A percentile compares a stretch with the other conserved stretches of the same genome.
phyloP scores from a whole-genome alignment of 2,329 filamentous ascomycete species.

The Aspergillus pseudonomiae region DNA sequence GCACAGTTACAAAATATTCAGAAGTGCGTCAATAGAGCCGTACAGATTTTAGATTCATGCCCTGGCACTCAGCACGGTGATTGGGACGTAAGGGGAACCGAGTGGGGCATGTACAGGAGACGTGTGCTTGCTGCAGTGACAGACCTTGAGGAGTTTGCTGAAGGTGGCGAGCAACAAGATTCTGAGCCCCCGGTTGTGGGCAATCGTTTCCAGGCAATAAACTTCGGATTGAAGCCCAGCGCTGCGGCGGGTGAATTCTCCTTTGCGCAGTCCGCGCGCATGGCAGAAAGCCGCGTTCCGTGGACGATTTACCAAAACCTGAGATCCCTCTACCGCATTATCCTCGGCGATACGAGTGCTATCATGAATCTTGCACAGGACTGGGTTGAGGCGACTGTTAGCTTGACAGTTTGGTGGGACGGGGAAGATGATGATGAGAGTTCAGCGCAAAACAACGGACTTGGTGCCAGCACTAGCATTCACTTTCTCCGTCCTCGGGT shows the following conservation, averaged over 20 bases:
- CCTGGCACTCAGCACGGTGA: constrained; percentile 66
- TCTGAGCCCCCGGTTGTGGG: constrained; percentile 42
- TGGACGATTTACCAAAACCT: constrained; percentile 90
- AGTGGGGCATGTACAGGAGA: constrained; percentile 83
- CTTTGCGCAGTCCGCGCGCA: constrained; percentile 67
- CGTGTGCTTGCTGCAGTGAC: constrained; percentile 70
- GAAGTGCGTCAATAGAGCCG: constrained; percentile 68
- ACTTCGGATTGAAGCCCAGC: constrained; percentile 48
- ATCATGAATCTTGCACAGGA: constrained; percentile 80
- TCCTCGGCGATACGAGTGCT: constrained; percentile 74
- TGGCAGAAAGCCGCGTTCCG: constrained; percentile 82
- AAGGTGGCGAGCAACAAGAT: constrained; percentile 64
- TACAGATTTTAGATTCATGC: constrained; percentile 71
- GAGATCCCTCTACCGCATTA: constrained; percentile 75
- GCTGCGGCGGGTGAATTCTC: constrained; percentile 56
- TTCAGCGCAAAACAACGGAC: constrained; percentile 26
- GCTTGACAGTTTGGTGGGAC: constrained; percentile 89
- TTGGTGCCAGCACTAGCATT: constrained; percentile 24
- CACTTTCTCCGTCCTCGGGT: constrained; percentile 29
- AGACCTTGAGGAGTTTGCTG: constrained; percentile 75
- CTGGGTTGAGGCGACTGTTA: constrained; percentile 88
- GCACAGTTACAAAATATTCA: constrained; percentile 77
- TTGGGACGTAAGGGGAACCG: constrained; percentile 80
- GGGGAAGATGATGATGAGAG: constrained; percentile 65
- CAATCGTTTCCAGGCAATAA: constrained; percentile 50